These are phyloP conservation scores for Colletotrichum shisoi DNA, from an alignment of 2,329 filamentous ascomycete species.

Conservation along the genomic window DNA sequence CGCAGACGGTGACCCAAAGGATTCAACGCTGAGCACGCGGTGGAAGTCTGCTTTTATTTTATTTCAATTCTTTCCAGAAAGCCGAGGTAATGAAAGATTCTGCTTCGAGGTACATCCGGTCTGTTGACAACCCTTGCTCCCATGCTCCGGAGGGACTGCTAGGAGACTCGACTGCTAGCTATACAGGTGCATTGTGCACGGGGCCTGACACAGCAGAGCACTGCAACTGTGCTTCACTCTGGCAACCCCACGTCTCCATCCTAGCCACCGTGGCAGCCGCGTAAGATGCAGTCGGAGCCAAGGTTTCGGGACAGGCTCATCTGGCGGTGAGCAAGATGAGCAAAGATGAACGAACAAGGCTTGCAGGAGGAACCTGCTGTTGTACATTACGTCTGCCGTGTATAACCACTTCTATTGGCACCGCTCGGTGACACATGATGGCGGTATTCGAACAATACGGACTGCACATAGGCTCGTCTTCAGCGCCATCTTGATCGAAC, in stretches of 20 bases:
- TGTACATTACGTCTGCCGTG: slow-evolving; percentile 22
- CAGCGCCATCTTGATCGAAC: slow-evolving; percentile 24
- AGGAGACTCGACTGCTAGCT: slow-evolving; percentile 16
- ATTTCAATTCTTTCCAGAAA: slow-evolving; percentile 6
- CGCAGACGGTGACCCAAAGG: not conserved
- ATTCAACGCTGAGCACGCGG: not conserved
- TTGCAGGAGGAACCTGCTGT: slow-evolving; percentile 23
- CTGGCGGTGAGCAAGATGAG: slow-evolving; percentile 33
- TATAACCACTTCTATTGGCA: slow-evolving; percentile 6
- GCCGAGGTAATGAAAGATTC: not conserved
- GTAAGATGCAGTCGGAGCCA: slow-evolving; percentile 36
- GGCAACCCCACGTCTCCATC: slow-evolving; percentile 20
- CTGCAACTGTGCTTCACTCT: not conserved
- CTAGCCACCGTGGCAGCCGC: slow-evolving; percentile 8
- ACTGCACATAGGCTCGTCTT: not conserved
- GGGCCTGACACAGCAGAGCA: slow-evolving; percentile 1
- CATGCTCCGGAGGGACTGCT: slow-evolving; percentile 14
- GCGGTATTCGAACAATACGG: no score
- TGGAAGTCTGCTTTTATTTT: slow-evolving; percentile 7
- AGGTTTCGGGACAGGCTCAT: slow-evolving; percentile 23
- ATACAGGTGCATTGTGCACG: slow-evolving; percentile 5
- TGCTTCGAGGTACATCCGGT: not conserved
- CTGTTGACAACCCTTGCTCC: slow-evolving; percentile 2
- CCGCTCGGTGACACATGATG: slow-evolving; percentile 6
- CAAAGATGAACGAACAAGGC: slow-evolving; percentile 21